Percentiles rank a stretch among this genome's conserved stretches.
Evolutionary conservation across 2,329 filamentous ascomycete species (phyloP).

Genomic region (Talaromyces sp.): DNA sequence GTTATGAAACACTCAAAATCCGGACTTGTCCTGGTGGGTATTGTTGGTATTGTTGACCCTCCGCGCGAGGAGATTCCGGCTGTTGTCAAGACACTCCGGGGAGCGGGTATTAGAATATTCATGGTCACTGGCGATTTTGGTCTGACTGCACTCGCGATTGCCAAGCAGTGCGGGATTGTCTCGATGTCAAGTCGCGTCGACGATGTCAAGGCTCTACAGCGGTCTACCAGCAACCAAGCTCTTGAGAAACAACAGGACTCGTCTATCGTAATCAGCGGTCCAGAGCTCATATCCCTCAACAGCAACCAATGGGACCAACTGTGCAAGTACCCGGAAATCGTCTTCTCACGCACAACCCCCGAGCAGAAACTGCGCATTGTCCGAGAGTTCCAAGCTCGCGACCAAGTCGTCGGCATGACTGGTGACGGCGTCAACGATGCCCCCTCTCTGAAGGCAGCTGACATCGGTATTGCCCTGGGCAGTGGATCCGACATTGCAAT

Average conservation of each 20-base stretch:
- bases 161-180: slow-evolving; percentile 66
- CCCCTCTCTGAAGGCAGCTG: slow-evolving; percentile 47
- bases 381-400: slow-evolving; percentile 61
- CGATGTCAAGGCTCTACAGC: slow-evolving; percentile 46
- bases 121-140: slow-evolving; percentile 81
- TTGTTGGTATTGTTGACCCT: slow-evolving; percentile 57
- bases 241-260: neutral
- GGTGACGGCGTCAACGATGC: slow-evolving; percentile 39
- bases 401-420: slow-evolving; percentile 52
- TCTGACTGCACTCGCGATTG: slow-evolving; percentile 68
- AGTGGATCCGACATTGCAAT: slow-evolving; percentile 57
- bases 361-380: slow-evolving; percentile 77
- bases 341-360: slow-evolving; percentile 70
- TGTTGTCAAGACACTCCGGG: slow-evolving; percentile 57
- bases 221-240: neutral
- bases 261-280: slow-evolving; percentile 60
- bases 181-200: slow-evolving; percentile 50
- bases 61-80: slow-evolving; percentile 55
- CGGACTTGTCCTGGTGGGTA: slow-evolving; percentile 49
- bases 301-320: slow-evolving; percentile 65
- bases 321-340: slow-evolving; percentile 62
- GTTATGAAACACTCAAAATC: slow-evolving; percentile 49
- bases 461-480: slow-evolving; percentile 56
- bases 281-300: slow-evolving; percentile 61
- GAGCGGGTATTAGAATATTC: slow-evolving; percentile 68